phyloP scores from a whole-genome alignment of 768 basidiomycete species.

The Boletus huronensis region DNA sequence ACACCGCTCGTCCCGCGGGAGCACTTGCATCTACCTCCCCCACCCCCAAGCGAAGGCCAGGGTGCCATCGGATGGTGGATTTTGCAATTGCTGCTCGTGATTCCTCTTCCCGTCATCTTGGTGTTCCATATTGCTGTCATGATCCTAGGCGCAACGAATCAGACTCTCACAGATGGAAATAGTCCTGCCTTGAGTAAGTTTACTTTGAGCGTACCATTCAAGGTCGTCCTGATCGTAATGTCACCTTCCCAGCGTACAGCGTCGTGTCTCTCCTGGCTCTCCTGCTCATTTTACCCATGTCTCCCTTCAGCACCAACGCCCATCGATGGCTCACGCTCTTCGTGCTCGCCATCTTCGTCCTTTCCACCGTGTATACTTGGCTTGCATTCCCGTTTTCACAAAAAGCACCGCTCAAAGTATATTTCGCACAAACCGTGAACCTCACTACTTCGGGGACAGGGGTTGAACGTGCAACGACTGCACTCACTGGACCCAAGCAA shows the following conservation, averaged over 20 bases:
- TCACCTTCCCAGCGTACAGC: conserved; percentile 44
- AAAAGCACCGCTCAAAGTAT: conserved; percentile 62
- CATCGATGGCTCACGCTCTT: conserved; percentile 37
- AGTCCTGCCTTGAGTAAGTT: conserved; percentile 46
- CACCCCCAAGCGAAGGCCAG: conserved; percentile 8
- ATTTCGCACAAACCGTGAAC: conserved; percentile 61
- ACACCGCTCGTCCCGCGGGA: conserved; percentile 51
- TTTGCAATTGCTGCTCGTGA: conserved; percentile 49
- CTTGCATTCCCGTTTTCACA: conserved; percentile 60
- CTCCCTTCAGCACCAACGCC: conserved; percentile 59
- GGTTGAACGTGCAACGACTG: conserved; percentile 37
- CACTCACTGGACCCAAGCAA: conserved; percentile 41
- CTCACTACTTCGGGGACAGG: conserved; percentile 32
- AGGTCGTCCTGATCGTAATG: background rate
- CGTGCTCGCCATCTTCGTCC: conserved; percentile 40
- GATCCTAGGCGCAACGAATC: conserved; percentile 44
- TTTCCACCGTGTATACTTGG: conserved; percentile 43
- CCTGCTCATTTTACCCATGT: conserved; percentile 54
- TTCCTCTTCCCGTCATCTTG: conserved; percentile 53
- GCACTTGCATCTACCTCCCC: conserved; percentile 3
- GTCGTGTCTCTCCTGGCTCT: conserved; percentile 43
- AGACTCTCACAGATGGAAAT: conserved; percentile 64
- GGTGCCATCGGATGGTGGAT: conserved; percentile 51
- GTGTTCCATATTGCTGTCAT: conserved; percentile 49
- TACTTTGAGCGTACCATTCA: background rate